Evolutionary conservation across 2,329 filamentous ascomycete genomes (phyloP).

Genomic region (Ophioceras dolichostomum): DNA sequence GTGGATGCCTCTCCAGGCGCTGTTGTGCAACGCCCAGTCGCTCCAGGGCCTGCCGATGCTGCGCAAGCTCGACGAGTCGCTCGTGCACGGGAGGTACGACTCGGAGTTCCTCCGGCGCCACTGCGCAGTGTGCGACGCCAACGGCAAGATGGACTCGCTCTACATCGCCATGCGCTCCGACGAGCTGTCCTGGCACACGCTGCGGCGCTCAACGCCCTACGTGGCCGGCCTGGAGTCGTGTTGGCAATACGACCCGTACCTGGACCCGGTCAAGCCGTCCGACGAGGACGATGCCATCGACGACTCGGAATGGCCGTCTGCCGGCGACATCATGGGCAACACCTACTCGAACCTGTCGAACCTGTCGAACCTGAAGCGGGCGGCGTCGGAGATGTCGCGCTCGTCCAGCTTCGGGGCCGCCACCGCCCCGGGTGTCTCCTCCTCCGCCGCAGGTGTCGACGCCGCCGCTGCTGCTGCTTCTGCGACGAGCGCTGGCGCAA

Average conservation of each 20-base stretch:
- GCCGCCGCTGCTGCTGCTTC: too few species aligned
- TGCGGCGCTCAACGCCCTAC: constrained; percentile 33
- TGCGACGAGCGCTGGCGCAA: constrained; percentile 4
- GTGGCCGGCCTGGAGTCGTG: constrained; percentile 40
- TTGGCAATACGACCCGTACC: constrained; percentile 37
- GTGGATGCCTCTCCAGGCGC: constrained; percentile 48
- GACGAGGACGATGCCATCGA: constrained; percentile 16
- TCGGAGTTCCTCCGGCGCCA: constrained; percentile 37
- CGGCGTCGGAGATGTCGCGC: constrained; percentile 38
- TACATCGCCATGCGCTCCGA: constrained; percentile 45
- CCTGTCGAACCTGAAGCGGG: constrained; percentile 32
- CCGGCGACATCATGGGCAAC: constrained; percentile 30
- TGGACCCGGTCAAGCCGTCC: constrained; percentile 29
- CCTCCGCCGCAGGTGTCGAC: too few species aligned
- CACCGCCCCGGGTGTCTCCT: constrained; percentile 15
- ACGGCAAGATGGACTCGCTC: constrained; percentile 43
- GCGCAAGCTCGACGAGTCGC: constrained; percentile 32
- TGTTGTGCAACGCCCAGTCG: constrained; percentile 41
- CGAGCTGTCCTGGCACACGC: constrained; percentile 42
- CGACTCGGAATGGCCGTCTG: constrained; percentile 21
- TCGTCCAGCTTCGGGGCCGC: constrained; percentile 31
- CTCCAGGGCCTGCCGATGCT: constrained; percentile 47
- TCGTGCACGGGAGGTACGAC: constrained; percentile 32
- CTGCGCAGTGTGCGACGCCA: constrained; percentile 42
- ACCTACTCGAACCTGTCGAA: constrained; percentile 17